Base-by-base conservation (phyloP, 805 yeast species). In the Saturnispora dispora region DNA sequence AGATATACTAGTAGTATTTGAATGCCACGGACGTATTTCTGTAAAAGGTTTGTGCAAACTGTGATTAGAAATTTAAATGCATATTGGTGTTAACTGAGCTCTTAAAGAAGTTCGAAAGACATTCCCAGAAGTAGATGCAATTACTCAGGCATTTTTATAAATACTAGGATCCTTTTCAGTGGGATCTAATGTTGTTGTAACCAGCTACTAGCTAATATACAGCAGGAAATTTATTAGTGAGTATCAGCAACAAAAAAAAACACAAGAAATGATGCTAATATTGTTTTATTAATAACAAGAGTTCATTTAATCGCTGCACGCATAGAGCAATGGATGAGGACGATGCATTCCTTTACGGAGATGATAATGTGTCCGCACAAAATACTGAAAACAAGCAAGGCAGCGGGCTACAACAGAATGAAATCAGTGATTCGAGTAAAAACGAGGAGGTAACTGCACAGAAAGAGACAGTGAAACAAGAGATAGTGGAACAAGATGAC, bases 271-370 rank as follows among this genome's bases (percentile, higher is more conserved):
- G 15, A 11, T 11, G 33, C n/a, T 13, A 30, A 30, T 11, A 13
- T 30, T 11, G 33, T 10, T 13, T 30, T 30, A 11, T 10, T 30
- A 9, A 30, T 30, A 30, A 37, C 23, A 18, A 10, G 10, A 25
- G 28, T 18, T 35, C 17, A 17, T 10, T 10, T 18, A 37, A 18
- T 17, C 41, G 17, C 13, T n/a, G 15, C 8, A 18, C n/a, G 8
- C 13, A 37, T 9, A 37, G 4, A 18, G 22, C 35, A 27, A 48
- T 48, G 51, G 51, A 48, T 52, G 87, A 82, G 55, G 88, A 81
- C 52, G 86, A 83, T 61, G 87, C 82, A 20, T 83, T 76, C 61
- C 73, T 82, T 53, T 82, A 82, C 60, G 85, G 85, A 13, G 83
- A 72, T 44, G 76, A 71, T 35, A 63, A 20, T 3, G 50, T 30